Evolutionary conservation across 495 filamentous ascomycete species (phyloP).

Genomic region (Patellaria atrata): DNA sequence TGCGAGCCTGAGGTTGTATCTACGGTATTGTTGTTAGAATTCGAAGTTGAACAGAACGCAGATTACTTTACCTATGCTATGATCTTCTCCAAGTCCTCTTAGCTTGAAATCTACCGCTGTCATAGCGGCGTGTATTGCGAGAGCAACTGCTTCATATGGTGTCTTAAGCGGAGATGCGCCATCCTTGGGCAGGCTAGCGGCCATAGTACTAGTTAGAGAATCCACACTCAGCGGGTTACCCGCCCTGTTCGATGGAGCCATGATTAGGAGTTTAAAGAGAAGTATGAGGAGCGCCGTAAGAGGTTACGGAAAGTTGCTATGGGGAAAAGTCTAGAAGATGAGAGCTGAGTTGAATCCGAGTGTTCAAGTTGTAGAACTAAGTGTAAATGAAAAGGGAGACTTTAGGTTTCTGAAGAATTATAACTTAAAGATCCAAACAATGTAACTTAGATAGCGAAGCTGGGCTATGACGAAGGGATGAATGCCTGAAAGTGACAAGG

Average conservation of each 20-base stretch:
- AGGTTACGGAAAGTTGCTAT: not conserved
- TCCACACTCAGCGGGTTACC: conserved; percentile 26
- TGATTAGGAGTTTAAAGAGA: conserved; percentile 6
- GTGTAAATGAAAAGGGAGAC: no score
- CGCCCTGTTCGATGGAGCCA: conserved; percentile 11
- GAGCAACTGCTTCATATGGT: conserved; percentile 70
- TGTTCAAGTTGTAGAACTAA: no score
- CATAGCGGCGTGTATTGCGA: conserved; percentile 78
- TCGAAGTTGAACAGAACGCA: not conserved
- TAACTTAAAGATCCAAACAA: no score
- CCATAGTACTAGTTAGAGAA: conserved; percentile 33
- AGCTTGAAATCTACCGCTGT: conserved; percentile 65
- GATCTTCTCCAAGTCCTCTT: conserved; percentile 68
- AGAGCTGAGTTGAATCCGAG: no score
- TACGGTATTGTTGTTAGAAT: conserved; percentile 17
- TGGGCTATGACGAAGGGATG: no score
- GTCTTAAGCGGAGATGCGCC: conserved; percentile 49
- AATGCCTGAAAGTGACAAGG: no score
- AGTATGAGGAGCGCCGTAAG: not conserved
- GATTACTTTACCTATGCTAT: conserved; percentile 40
- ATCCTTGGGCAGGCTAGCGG: conserved; percentile 37
- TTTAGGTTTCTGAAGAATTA: no score
- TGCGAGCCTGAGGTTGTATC: conserved; percentile 35
- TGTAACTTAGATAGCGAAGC: no score
- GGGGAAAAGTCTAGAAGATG: no score